A percentile compares a stretch with the other conserved stretches of the same genome.
Evolutionary conservation across 2,329 filamentous ascomycete species (phyloP).

Genomic region (Tolypocladium pustulatum): DNA sequence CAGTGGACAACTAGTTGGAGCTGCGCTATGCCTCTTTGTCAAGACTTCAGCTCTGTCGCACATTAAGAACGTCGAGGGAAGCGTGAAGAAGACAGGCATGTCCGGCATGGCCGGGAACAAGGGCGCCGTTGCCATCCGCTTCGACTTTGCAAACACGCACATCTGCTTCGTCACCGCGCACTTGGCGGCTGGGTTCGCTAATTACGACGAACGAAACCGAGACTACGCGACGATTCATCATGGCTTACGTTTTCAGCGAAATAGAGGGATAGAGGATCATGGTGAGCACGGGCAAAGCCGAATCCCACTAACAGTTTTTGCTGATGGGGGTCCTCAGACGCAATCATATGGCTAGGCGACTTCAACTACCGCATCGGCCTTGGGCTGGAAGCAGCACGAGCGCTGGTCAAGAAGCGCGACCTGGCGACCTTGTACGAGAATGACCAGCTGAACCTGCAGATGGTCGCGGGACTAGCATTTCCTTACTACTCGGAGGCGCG

Average conservation of each 20-base stretch:
- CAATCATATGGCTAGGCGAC: slow-evolving; percentile 90
- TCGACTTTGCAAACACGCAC: slow-evolving; percentile 87
- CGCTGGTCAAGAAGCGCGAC: slow-evolving; percentile 61
- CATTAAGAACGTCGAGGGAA: slow-evolving; percentile 96
- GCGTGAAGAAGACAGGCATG: slow-evolving; percentile 87
- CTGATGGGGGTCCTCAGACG: slow-evolving; percentile 28
- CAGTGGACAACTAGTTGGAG: slow-evolving; percentile 89
- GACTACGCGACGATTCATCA: slow-evolving; percentile 86
- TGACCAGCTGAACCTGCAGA: slow-evolving; percentile 92
- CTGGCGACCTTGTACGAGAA: slow-evolving; percentile 78
- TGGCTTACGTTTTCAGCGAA: slow-evolving; percentile 82
- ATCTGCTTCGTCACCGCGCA: slow-evolving; percentile 96
- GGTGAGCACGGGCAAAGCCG: slow-evolving; percentile 31
- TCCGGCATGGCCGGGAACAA: slow-evolving; percentile 98
- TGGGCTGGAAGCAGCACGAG: slow-evolving; percentile 64
- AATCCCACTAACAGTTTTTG: not conserved
- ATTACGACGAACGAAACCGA: slow-evolving; percentile 90
- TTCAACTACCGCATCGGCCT: slow-evolving; percentile 97
- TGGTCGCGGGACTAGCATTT: slow-evolving; percentile 85
- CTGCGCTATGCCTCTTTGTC: slow-evolving; percentile 85
- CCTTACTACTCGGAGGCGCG: slow-evolving; percentile 83
- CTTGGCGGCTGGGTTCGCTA: slow-evolving; percentile 88
- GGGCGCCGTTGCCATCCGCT: slow-evolving; percentile 88
- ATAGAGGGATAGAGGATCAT: slow-evolving; percentile 84
- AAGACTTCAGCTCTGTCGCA: slow-evolving; percentile 63